Base-by-base conservation (phyloP, 176 grass and related monocot species). In the Thinopyrum elongatum region DNA sequence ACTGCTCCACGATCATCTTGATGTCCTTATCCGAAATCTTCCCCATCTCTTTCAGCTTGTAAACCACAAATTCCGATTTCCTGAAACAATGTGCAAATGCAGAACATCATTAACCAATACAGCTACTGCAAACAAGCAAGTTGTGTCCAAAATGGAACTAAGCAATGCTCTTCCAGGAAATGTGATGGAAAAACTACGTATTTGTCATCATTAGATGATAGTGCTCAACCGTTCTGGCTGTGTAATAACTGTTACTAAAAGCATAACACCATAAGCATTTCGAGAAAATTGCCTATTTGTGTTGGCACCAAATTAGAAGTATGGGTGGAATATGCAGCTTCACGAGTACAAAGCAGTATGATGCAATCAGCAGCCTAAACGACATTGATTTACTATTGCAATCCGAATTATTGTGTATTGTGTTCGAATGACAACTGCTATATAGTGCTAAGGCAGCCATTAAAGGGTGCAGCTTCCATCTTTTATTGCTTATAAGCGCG, bases 1-100 rank as follows among this genome's bases (percentile, higher is more conserved):
- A 98, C 63, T 98, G 93, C 9, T 98, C 79, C 0, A 90, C 90
- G 71, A 98, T 90, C 88, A 89, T 92, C 84, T 79, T 89, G 28
- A 95, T 80, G 62, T 98, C 93, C 57, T 92, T 98, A 8, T 98
- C 96, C 0, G 90, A 76, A 44, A 98, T 88, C 90, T 94, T 98
- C 22, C 88, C 93, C 93, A 95, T 98, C 75, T 95, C 91, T 86
- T 98, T 98, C 15, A 95, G 90, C 87, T 95, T 98, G 81, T 98
- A 98, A 70, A 98, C 66, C 5, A 88, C 93, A 72, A 94, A 98
- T 86, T 98, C 96, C 17, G 96, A 95, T 92, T 94, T 98, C 35
- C 96, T 98, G 91, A 80, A 92, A 92, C 35, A 82, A 60, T 14
- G 74, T 14, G 74, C 1, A 51, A 85, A 35, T 31, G 60, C 10